Base-by-base conservation (phyloP, 1,284 basidiomycete species). In the Sutorius eximius region DNA sequence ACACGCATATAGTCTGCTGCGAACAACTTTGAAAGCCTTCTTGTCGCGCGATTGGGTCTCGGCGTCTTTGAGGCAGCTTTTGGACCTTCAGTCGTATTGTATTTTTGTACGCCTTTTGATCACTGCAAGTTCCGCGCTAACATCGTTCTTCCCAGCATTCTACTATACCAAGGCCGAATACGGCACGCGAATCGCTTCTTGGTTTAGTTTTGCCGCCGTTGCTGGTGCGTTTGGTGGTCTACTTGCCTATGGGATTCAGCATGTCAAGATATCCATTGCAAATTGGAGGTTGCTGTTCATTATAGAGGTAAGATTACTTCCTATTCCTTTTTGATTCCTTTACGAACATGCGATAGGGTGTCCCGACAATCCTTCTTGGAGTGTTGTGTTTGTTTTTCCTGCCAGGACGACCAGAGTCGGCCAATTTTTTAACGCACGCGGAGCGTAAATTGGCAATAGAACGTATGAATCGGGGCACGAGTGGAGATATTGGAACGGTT, bases 121-220 rank as follows among this genome's bases (percentile, higher is more conserved):
- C 3, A 22, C 12, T 8, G 3, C 7, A 16, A 24, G 38, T 29
- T 37, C 13, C 40, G 15, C 40, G 29, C 58, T 52, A 20, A 55
- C 27, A 32, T 51, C 12, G 45, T 33, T 33, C 30, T 32, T 27
- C 22, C 13, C 15, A 61, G 87, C 87, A 0, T 80, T 87, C 56
- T 91, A 85, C 67, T 91, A 91, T 70, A 90, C 87, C 10, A 88
- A 83, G 61, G 66, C 76, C 6, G 88, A 91, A 68, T 79, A 87
- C 61, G 89, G 88, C 15, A 70, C 86, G 47, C 79, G 88, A 66
- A 77, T 91, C 73, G 88, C 86, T 3, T 82, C 84, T 65, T 91
- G 86, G 86, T 89, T 89, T 62, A 87, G 86, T 10, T 90, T 89
- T 63, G 88, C 88, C 18, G 86, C 88, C 2, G 85, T 89, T 10